A percentile compares a stretch with the other conserved stretches of the same genome.
Conservation (phyloP, 1,284 basidiomycete genomes). For the Caloboletus firmus region DNA sequence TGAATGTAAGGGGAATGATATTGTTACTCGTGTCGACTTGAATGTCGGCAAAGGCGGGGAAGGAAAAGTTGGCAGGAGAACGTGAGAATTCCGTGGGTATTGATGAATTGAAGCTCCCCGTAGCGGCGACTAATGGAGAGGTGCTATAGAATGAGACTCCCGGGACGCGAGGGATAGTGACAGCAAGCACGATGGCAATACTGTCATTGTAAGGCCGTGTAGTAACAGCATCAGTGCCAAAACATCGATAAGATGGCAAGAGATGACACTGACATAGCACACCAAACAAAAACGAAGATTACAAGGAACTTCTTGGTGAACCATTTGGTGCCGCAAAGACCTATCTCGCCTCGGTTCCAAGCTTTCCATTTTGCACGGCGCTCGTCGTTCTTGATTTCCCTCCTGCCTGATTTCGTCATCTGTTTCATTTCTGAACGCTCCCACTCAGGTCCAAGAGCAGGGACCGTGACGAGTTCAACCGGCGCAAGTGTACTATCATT, state of each 20-base stretch:
- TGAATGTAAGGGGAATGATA: conserved; percentile 74
- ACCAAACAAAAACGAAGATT: conserved; percentile 63
- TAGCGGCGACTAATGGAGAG: conserved; percentile 59
- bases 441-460: conserved; percentile 87
- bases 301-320: conserved; percentile 71
- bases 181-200: conserved; percentile 65
- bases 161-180: conserved; percentile 81
- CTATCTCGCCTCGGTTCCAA: conserved; percentile 73
- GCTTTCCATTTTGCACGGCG: conserved; percentile 58
- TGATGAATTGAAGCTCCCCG: conserved; percentile 51
- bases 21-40: conserved; percentile 71
- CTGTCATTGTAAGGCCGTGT: conserved; percentile 39
- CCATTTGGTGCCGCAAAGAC: conserved; percentile 70
- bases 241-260: neutral
- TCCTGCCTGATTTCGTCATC: conserved; percentile 69
- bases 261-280: conserved; percentile 55
- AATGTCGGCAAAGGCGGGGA: conserved; percentile 71
- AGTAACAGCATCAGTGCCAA: conserved; percentile 11
- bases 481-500: conserved; percentile 38
- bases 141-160: conserved; percentile 58
- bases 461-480: conserved; percentile 85
- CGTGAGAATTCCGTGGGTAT: conserved; percentile 67
- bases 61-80: conserved; percentile 81
- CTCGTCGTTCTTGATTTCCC: conserved; percentile 56
- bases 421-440: conserved; percentile 69